phyloP scores from a whole-genome alignment of 2,329 filamentous ascomycete genomes.

The Madurella mycetomatis region DNA sequence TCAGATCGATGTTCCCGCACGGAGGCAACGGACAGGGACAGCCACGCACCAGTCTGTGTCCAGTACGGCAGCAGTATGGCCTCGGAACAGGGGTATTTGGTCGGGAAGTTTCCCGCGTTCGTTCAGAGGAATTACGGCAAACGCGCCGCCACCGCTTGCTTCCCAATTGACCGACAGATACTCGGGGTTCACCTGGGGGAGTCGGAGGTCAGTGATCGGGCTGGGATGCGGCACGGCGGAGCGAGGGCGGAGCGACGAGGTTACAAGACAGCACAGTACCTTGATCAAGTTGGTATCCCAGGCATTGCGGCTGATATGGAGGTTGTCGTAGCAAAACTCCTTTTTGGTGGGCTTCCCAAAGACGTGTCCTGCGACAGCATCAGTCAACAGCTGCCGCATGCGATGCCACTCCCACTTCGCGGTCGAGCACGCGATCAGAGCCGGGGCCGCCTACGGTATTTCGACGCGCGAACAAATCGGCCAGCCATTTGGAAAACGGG shows the following conservation, averaged over 20 bases:
- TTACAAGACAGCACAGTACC: conserved; percentile 46
- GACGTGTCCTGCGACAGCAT: conserved; percentile 71
- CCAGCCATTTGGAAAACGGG: conserved; percentile 46
- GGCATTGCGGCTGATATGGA: conserved; percentile 95
- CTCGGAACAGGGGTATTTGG: conserved; percentile 88
- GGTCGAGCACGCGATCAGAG: conserved; percentile 9
- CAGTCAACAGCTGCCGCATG: conserved; percentile 28
- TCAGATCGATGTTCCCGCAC: conserved; percentile 10
- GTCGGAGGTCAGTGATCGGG: conserved; percentile 15
- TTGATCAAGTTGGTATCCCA: conserved; percentile 99
- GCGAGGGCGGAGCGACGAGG: not conserved
- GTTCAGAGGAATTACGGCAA: conserved; percentile 87
- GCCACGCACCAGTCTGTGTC: conserved; percentile 87
- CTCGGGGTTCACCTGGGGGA: conserved; percentile 72
- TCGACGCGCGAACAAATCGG: conserved; percentile 64
- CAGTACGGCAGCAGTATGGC: conserved; percentile 90
- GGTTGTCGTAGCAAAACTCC: conserved; percentile 98
- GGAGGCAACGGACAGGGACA: conserved; percentile 12
- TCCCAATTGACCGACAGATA: conserved; percentile 99
- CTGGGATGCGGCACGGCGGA: conserved; percentile 1
- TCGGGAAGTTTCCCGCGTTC: conserved; percentile 91
- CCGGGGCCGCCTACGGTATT: conserved; percentile 54
- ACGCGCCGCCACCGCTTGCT: conserved; percentile 88
- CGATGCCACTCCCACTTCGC: conserved; percentile 17
- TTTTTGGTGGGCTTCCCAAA: conserved; percentile 94